Conservation (phyloP, 768 basidiomycete genomes). For the Agaricus subrufescens region DNA sequence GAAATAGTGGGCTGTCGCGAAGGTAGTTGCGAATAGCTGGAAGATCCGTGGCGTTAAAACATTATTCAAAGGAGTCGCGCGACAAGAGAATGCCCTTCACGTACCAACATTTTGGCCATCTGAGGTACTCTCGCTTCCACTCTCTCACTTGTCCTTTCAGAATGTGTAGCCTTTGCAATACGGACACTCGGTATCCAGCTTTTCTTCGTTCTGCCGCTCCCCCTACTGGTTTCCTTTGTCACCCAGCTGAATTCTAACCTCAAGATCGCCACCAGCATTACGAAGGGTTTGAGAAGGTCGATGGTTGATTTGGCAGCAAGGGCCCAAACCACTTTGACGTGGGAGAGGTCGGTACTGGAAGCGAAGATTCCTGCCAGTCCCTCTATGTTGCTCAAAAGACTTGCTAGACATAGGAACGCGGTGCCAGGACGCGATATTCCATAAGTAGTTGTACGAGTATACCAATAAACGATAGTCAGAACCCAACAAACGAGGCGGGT, state of each 20-base stretch:
- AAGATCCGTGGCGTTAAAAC: neutral
- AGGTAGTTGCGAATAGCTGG: neutral
- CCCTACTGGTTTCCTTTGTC: neutral
- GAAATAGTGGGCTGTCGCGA: neutral
- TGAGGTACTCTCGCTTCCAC: constrained; percentile 11
- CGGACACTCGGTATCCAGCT: constrained; percentile 16
- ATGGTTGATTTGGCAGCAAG: neutral
- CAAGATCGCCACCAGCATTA: constrained; percentile 22
- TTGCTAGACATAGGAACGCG: constrained; percentile 13
- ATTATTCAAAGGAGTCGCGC: neutral
- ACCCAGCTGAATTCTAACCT: constrained; percentile 18
- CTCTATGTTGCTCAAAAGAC: neutral
- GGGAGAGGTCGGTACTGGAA: neutral
- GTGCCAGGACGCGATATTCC: constrained; percentile 26
- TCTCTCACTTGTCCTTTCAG: constrained; percentile 24
- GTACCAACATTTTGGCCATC: neutral
- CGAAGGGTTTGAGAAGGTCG: constrained; percentile 10
- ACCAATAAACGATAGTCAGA: constrained; percentile 28
- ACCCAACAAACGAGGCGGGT: constrained; percentile 5
- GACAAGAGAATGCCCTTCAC: neutral
- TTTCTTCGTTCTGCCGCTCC: neutral
- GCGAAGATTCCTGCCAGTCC: neutral
- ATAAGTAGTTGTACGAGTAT: constrained; percentile 24
- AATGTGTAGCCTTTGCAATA: constrained; percentile 19
- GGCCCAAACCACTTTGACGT: neutral